Evolutionary conservation across 2,329 filamentous ascomycete species (phyloP).

Genomic region (Pyricularia pennisetigena): DNA sequence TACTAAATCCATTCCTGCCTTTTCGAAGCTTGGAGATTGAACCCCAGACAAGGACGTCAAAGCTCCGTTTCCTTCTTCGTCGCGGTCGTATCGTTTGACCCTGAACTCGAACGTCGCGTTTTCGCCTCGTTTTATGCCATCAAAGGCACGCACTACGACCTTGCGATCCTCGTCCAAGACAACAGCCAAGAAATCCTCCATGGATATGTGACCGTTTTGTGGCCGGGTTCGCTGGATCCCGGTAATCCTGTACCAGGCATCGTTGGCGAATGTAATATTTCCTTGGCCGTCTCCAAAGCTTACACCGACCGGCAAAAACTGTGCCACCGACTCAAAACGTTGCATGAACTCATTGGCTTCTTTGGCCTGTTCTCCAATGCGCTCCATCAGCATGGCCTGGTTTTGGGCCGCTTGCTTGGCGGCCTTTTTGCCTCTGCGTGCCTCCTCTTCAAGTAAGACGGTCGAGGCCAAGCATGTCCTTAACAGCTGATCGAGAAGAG

Average conservation of each 20-base stretch:
- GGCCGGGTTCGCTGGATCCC: slow-evolving; percentile 16
- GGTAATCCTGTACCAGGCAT: slow-evolving; percentile 50
- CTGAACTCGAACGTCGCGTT: slow-evolving; percentile 36
- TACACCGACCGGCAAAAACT: slow-evolving; percentile 66
- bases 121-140: slow-evolving; percentile 25
- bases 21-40: slow-evolving; percentile 25
- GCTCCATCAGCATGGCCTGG: slow-evolving; percentile 54
- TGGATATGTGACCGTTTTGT: slow-evolving; percentile 9
- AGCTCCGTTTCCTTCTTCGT: neutral
- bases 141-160: slow-evolving; percentile 29
- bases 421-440: slow-evolving; percentile 43
- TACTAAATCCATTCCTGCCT: slow-evolving; percentile 21
- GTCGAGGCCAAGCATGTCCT: slow-evolving; percentile 61
- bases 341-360: slow-evolving; percentile 45
- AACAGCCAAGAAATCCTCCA: slow-evolving; percentile 30
- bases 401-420: slow-evolving; percentile 59
- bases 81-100: slow-evolving; percentile 16
- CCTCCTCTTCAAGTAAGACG: slow-evolving; percentile 61
- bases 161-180: slow-evolving; percentile 35
- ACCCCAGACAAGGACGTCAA: slow-evolving; percentile 7
- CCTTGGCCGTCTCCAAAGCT: slow-evolving; percentile 59
- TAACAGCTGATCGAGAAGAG: slow-evolving; percentile 42
- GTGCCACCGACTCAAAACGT: slow-evolving; percentile 60
- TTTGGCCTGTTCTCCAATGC: slow-evolving; percentile 46
- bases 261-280: slow-evolving; percentile 60